Evolutionary conservation across 2,329 filamentous ascomycete species (phyloP), one percentile per base, ranked within the genome.

Genomic region (Aspergillus aculeatinus): DNA sequence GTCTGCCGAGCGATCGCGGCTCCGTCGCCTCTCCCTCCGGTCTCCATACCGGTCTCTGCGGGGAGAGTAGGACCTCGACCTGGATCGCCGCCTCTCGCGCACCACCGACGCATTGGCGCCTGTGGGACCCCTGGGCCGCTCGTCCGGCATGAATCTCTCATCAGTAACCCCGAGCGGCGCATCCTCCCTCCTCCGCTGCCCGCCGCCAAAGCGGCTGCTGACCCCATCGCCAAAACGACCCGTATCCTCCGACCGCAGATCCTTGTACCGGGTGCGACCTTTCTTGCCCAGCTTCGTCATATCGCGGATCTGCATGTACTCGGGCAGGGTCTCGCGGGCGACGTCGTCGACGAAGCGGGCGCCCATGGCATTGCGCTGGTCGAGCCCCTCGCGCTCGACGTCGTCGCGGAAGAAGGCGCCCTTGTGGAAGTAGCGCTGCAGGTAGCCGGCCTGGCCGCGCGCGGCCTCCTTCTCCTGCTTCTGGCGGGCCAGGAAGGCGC

Each of bases 381-480:
- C 87, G 50, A 97, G 80, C 0, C 91, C 91, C 63, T 90, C 87
- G 16, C 86, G 87, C 67, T 88, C 86, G 55, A 88, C 83, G 68
- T 96, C 90, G 55, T 93, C 91, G 66, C 89, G 90, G 81, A 91
- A 98, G 80, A 98, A 99, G 16, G 95, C 95, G 52, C 95, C 95
- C 79, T 93, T 94, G 82, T 99, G 95, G 77, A 91, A 93, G 79
- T 98, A 99, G 73, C 93, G 92, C 72, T 97, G 93, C 90, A 98
- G 91, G 75, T 87, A 97, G 2, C 85, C 85, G 83, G 95, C 91
- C 77, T 94, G 89, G 56, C 92, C 92, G 62, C 89, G 88, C 54
- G 82, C 77, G 62, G 90, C 87, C 68, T 91, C 90, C 25, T 81
- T 80, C 64, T 96, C 92, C 63, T 90, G 89, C 67, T 89, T 87